Base-by-base conservation (phyloP, 2,329 filamentous ascomycete genomes). In the Davidsoniella neocaledoniae region DNA sequence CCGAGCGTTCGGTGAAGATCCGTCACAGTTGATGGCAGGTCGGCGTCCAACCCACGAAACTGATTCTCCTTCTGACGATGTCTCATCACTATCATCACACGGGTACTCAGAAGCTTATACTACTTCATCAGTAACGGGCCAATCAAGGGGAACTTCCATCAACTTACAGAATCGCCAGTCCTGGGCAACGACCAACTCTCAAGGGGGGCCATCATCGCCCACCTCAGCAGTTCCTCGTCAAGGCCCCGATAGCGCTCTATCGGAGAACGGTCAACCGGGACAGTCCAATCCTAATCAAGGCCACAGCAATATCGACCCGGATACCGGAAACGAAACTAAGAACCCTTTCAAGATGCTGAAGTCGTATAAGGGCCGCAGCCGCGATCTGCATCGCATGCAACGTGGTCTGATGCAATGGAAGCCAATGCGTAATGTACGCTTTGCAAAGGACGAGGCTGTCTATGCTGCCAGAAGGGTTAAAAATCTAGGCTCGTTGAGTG, bases 351-450 rank as follows among this genome's bases (percentile, higher is more conserved):
- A 69, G 56, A 68, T 72, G 56, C 70, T 73, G 60, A 79, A 79
- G 60, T 73, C 81, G 19, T 77, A 82, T 61, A 79, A 77, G 57
- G 70, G 71, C 51, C 73, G 78, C 54, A 86, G 81, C 60, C 77
- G 82, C 55, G 79, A 83, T 43, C 71, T 95, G 61, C 82, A 88
- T 62, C 76, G 88, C 0, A 86, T 88, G 66, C 87, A 95, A 57
- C 74, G 88, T 9, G 90, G 90, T 0, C 59, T 94, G 60, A 94
- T 95, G 86, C 90, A 96, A 63, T 96, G 88, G 87, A 84, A 80
- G 59, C 88, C 90, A 0, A 83, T 88, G 61, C 73, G 90, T 39
- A 94, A 94, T 61, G 70, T 78, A 19, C 78, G 80, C 56, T 96
- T 95, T 62, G 88, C 81, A 41, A 94, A 91, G 66, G 74, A 95